Evolutionary conservation across 805 yeast species (phyloP).

Genomic region (Yamadazyma philogaea): DNA sequence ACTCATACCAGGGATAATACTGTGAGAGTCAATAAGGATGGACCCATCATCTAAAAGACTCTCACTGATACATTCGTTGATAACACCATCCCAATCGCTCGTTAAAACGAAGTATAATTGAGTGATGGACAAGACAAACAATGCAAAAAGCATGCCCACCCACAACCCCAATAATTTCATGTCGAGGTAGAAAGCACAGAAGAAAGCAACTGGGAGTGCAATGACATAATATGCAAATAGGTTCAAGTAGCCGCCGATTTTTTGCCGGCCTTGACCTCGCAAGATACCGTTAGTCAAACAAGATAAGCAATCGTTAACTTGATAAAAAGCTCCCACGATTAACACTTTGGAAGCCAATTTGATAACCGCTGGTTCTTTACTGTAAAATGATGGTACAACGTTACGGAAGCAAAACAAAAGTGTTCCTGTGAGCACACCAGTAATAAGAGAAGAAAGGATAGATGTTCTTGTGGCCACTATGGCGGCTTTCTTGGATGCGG

Average conservation of each 20-base stretch:
- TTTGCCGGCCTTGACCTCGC: constrained; percentile 58
- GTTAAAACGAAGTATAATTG: constrained; percentile 40
- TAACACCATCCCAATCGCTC: constrained; percentile 44
- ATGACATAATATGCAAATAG: constrained; percentile 46
- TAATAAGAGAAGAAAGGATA: constrained; percentile 25
- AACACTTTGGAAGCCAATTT: constrained; percentile 38
- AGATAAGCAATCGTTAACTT: constrained; percentile 48
- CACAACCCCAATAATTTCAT: constrained; percentile 46
- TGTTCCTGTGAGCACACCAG: constrained; percentile 38
- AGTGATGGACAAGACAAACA: constrained; percentile 36
- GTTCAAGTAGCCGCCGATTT: constrained; percentile 53
- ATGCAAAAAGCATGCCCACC: constrained; percentile 46
- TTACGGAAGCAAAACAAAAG: constrained; percentile 37
- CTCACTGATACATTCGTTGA: constrained; percentile 40
- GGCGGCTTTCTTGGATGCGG: constrained; percentile 45
- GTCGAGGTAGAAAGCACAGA: constrained; percentile 40
- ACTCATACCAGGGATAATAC: constrained; percentile 30
- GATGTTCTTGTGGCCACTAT: constrained; percentile 36
- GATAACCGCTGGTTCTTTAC: constrained; percentile 37
- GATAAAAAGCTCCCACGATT: constrained; percentile 49
- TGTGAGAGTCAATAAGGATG: constrained; percentile 27
- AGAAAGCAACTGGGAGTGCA: constrained; percentile 48
- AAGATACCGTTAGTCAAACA: constrained; percentile 53
- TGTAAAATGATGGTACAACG: constrained; percentile 39
- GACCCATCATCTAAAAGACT: constrained; percentile 39